Percentiles rank a stretch among this genome's conserved stretches.
Conservation (phyloP, 208 protist species). For the Wallacemonas rigidus region DNA sequence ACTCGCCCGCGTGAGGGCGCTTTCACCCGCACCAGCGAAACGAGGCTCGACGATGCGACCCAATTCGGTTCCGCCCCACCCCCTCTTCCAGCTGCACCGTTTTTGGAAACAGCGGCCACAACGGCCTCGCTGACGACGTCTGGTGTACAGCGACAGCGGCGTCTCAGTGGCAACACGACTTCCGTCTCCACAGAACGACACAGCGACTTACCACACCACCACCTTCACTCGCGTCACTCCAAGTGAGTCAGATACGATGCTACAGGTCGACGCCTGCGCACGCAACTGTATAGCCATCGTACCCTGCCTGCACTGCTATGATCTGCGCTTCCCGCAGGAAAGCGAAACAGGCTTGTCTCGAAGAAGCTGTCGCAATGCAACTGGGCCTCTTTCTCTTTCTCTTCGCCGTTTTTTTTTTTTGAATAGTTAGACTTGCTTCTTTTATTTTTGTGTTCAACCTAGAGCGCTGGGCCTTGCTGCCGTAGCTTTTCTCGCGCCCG, state of each 20-base stretch:
- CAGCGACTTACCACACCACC: constrained; percentile 18
- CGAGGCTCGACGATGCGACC: constrained; percentile 1
- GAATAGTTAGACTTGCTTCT: too few species aligned
- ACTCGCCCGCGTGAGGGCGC: neutral
- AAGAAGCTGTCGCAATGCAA: too few species aligned
- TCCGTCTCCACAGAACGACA: neutral
- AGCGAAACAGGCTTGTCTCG: too few species aligned
- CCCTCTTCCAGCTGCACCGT: constrained; percentile 27
- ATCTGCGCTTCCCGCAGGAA: neutral
- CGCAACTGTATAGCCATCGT: constrained; percentile 21
- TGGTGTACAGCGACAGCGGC: constrained; percentile 1
- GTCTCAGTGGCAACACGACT: neutral
- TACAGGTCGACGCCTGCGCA: constrained; percentile 37
- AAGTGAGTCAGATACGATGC: constrained; percentile 25
- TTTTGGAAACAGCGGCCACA: neutral
- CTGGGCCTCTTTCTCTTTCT: too few species aligned
- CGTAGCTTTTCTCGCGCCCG: too few species aligned
- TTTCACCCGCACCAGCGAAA: constrained; percentile 1
- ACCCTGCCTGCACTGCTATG: neutral
- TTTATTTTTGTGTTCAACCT: too few species aligned
- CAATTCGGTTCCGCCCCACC: constrained; percentile 21
- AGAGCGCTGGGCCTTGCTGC: too few species aligned
- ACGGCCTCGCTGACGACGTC: constrained; percentile 7
- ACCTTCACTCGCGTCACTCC: constrained; percentile 42
- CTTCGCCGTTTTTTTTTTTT: too few species aligned